Conservation (phyloP, 192 early-diverging fungal species). For the Backusella macrospora region DNA sequence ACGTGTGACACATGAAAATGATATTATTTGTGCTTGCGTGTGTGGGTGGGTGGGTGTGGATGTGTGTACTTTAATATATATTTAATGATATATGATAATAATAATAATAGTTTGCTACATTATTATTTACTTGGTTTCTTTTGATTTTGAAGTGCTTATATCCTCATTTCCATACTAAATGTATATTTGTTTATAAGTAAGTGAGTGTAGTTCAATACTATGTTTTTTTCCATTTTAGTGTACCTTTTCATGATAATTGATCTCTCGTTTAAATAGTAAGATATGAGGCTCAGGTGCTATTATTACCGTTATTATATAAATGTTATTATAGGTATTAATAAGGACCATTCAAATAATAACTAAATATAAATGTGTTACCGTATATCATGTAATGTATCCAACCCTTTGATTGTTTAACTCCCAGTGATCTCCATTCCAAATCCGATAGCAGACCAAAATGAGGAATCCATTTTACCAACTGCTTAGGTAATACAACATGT, state of each 20-base stretch:
- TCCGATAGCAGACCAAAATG: constrained; percentile 41
- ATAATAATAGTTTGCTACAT: no score
- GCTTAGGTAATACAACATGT: constrained; percentile 51
- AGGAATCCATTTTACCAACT: constrained; percentile 43
- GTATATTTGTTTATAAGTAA: not conserved
- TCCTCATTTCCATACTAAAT: constrained; percentile 15
- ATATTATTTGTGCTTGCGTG: not conserved
- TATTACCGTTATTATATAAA: not conserved
- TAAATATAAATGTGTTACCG: constrained; percentile 24
- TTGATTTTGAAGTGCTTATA: not conserved
- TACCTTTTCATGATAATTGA: constrained; percentile 47
- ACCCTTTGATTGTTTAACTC: constrained; percentile 50
- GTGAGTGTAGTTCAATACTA: not conserved
- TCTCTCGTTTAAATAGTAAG: constrained; percentile 52
- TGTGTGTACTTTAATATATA: not conserved
- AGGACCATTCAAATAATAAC: not conserved
- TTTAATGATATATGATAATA: not conserved
- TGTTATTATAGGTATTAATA: not conserved
- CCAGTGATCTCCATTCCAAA: constrained; percentile 48
- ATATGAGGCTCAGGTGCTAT: constrained; percentile 56
- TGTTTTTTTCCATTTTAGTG: not conserved
- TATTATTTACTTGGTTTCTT: not conserved
- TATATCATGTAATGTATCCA: constrained; percentile 61
- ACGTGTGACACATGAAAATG: not conserved
- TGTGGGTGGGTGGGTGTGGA: no score